These are phyloP conservation scores for Mucor ambiguus DNA, from an alignment of 371 early-diverging fungal species.

Conservation along the genomic window DNA sequence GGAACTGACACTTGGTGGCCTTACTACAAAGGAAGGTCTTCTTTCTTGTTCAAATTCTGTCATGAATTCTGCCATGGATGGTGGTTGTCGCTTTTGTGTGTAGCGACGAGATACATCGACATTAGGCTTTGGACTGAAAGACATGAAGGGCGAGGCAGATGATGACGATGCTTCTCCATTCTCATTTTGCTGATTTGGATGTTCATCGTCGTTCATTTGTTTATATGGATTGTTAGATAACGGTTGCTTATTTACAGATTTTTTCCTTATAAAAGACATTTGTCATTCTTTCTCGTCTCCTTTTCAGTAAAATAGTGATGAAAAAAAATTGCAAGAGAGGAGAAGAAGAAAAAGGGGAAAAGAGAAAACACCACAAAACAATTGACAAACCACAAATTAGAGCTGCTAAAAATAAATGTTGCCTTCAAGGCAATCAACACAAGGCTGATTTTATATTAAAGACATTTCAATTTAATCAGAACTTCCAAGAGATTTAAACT, in stretches of 20 bases:
- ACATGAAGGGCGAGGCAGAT: conserved; percentile 14
- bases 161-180: not conserved
- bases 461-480: not conserved
- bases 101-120: conserved; percentile 14
- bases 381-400: not conserved
- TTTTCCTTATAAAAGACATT: conserved; percentile 17
- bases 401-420: not conserved
- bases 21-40: conserved; percentile 3
- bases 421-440: not conserved
- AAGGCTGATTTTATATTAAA: not conserved
- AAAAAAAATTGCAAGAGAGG: not conserved
- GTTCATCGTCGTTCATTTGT: conserved; percentile 7
- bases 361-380: not conserved
- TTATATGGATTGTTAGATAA: not conserved
- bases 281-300: conserved; percentile 10
- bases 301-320: not conserved
- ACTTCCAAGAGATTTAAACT: not conserved
- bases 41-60: conserved; percentile 31
- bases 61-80: conserved; percentile 22
- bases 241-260: conserved; percentile 1
- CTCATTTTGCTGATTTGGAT: not conserved
- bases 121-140: conserved; percentile 13
- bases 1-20: not conserved
- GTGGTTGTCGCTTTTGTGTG: conserved; percentile 21
- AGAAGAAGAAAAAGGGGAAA: not conserved